Evolutionary conservation across 306 rosid species (phyloP).

Genomic region (Medicago truncatula): DNA sequence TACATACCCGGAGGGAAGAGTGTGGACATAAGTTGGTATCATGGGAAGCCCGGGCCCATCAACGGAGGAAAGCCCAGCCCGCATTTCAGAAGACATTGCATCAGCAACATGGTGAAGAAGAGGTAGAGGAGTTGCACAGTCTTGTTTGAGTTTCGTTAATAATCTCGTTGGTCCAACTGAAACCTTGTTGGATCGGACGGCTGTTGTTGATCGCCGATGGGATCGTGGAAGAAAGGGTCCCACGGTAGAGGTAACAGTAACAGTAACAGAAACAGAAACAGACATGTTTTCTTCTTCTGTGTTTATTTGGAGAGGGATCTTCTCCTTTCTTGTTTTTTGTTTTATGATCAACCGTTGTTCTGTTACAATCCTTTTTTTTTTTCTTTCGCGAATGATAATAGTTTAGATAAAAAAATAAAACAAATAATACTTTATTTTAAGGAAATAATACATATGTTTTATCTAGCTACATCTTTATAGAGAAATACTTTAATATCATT

Average conservation of each 20-base stretch:
- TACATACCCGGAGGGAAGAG: conserved; percentile 84
- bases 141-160: conserved; percentile 60
- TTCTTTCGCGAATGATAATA: too few relatives aligned
- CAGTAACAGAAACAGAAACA: conserved; percentile 35
- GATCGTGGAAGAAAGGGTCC: conserved; percentile 61
- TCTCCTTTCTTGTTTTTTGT: not conserved
- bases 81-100: conserved; percentile 71
- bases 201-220: conserved; percentile 48
- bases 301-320: not conserved
- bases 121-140: conserved; percentile 79
- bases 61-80: conserved; percentile 70
- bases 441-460: too few relatives aligned
- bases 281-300: conserved; percentile 49
- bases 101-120: conserved; percentile 73
- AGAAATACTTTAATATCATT: too few relatives aligned
- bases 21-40: conserved; percentile 80
- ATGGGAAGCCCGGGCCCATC: conserved; percentile 72
- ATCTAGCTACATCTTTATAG: too few relatives aligned
- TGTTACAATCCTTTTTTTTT: too few relatives aligned
- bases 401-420: too few relatives aligned
- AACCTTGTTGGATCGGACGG: conserved; percentile 63
- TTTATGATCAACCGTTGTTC: not conserved
- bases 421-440: too few relatives aligned
- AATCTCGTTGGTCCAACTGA: conserved; percentile 50
- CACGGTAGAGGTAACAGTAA: conserved; percentile 47